Base-by-base conservation (phyloP, 2,329 filamentous ascomycete species). In the Talaromyces atroroseus region DNA sequence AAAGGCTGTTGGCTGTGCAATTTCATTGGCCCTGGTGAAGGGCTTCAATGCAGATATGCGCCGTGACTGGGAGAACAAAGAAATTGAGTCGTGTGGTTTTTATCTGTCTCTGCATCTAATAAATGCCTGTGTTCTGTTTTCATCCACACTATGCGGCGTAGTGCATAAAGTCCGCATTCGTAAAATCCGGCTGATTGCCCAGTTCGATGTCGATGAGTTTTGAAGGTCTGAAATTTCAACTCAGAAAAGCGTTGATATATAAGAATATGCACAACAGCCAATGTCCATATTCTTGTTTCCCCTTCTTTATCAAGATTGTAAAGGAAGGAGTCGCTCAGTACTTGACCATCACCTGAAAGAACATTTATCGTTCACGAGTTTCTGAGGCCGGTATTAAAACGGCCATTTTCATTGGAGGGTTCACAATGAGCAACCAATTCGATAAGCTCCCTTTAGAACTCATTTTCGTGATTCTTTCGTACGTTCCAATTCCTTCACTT, bases 361-460 rank as follows among this genome's bases (percentile, higher is more conserved):
- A 38, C 10, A 38, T 38, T 12, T 38, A 38, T 40, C n/a, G 1
- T 40, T 1, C 32, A 16, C 16, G 8, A 12, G 8, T 36, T 36
- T 36, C 29, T 36, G 32, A 36, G 12, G 32, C 14, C 8, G 14
- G 16, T 36, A 16, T 16, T 16, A 36, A 36, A 36, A 36, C 8
- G 5, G 14, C 32, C 8, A 36, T 36, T 10, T 16, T 36, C 14
- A 10, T 20, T 16, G 16, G 26, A 34, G 4, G n/a, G 24, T 52
- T 45, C 42, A 29, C 14, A 12, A 53, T 53, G 51, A 18, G 21
- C 18, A 34, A 49, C 29, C 36, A 49, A 26, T 56, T 71, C 48
- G 63, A 54, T 20, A 54, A 46, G 38, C 62, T 73, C 23, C 70
- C 70, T 1, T 50, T 65, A 24, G 70, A 73, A 58, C 51, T 72